phyloP scores from a whole-genome alignment of 2,329 filamentous ascomycete genomes.

The Ophiostoma piceae region DNA sequence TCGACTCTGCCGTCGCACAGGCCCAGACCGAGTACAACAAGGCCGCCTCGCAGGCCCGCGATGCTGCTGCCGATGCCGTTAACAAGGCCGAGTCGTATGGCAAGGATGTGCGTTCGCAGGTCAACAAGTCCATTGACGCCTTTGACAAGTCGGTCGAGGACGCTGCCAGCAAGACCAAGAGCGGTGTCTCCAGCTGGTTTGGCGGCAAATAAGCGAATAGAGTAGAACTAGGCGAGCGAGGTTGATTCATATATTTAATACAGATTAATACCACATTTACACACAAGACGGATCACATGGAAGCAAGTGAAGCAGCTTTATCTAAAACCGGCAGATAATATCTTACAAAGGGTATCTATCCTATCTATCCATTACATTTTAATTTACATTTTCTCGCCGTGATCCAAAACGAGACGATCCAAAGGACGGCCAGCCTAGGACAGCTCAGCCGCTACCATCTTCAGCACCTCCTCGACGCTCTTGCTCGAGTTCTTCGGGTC shows the following conservation, averaged over 20 bases:
- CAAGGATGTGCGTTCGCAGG: conserved; percentile 53
- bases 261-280: neutral
- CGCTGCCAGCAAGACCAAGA: conserved; percentile 75
- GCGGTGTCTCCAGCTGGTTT: conserved; percentile 80
- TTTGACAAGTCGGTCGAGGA: conserved; percentile 79
- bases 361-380: conserved; percentile 18
- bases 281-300: neutral
- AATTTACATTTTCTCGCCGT: neutral
- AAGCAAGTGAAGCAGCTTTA: neutral
- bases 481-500: conserved; percentile 74
- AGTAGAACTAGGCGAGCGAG: neutral
- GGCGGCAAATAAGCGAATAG: conserved; percentile 48
- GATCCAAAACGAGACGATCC: neutral
- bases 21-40: conserved; percentile 50
- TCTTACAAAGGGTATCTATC: conserved; percentile 21
- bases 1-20: conserved; percentile 64
- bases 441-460: conserved; percentile 60
- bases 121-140: conserved; percentile 70
- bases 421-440: conserved; percentile 9
- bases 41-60: conserved; percentile 52
- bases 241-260: neutral
- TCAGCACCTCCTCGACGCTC: conserved; percentile 73
- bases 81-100: conserved; percentile 65
- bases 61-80: conserved; percentile 74
- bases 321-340: conserved; percentile 6